Evolutionary conservation across 208 protist genomes (phyloP).

Genomic region (Trypanosoma rangeli): DNA sequence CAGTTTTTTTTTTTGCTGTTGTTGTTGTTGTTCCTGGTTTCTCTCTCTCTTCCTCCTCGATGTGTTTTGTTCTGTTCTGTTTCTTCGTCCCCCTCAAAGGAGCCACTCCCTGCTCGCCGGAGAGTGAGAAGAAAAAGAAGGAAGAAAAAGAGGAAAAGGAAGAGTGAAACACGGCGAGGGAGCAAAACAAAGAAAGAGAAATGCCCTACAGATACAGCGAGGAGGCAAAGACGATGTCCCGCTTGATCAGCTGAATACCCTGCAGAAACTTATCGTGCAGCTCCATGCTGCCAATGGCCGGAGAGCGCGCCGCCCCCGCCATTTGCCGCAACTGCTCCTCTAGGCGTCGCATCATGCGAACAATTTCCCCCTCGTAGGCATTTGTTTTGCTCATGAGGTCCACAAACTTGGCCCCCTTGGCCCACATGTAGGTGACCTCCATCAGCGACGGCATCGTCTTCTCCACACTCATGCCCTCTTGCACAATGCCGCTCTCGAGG

Average conservation of each 20-base stretch:
- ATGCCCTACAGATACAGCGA: conserved; percentile 94
- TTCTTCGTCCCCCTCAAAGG: no score
- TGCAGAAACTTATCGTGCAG: conserved; percentile 98
- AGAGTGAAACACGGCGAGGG: conserved; percentile 16
- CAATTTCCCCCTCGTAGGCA: conserved; percentile 98
- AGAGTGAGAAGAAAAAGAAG: no score
- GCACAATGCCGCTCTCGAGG: conserved; percentile 90
- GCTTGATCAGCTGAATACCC: conserved; percentile 96
- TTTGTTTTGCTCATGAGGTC: conserved; percentile 97
- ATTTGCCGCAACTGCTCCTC: conserved; percentile 99
- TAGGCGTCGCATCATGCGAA: conserved; percentile 97
- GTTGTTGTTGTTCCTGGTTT: no score
- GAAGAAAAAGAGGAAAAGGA: conserved; percentile 10
- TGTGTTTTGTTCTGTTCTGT: no score
- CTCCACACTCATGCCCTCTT: conserved; percentile 92
- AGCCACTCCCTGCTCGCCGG: no score
- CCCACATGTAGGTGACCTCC: conserved; percentile 97
- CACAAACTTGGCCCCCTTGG: conserved; percentile 96
- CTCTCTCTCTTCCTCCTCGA: no score
- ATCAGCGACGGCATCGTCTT: conserved; percentile 96
- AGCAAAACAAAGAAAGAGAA: conserved; percentile 25
- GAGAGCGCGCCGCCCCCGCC: conserved; percentile 95
- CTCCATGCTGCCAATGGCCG: conserved; percentile 97
- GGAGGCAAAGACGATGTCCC: conserved; percentile 99
- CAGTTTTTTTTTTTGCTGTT: no score